Conservation (phyloP, 2,329 filamentous ascomycete species). For the Alternaria atra region DNA sequence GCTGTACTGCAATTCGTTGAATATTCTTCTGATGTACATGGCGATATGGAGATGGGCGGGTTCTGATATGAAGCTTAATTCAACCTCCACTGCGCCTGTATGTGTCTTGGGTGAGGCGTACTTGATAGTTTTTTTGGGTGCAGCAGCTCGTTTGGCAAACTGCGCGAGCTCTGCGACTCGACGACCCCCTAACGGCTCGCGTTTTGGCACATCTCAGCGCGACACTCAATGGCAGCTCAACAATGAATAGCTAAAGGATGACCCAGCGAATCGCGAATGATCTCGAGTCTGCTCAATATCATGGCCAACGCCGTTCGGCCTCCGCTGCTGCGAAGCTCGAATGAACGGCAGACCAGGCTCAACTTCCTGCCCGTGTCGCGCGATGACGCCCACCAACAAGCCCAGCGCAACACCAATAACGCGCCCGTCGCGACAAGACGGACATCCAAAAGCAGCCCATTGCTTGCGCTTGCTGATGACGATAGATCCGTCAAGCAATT, state of each 20-base stretch:
- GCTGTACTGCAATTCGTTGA: conserved; percentile 30
- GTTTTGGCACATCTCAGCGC: conserved; percentile 38
- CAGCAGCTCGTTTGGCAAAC: conserved; percentile 29
- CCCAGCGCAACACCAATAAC: conserved; percentile 24
- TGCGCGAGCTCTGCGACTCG: conserved; percentile 32
- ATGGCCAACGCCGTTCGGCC: conserved; percentile 41
- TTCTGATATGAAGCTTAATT: conserved; percentile 27
- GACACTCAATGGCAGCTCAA: conserved; percentile 43
- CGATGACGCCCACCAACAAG: conserved; percentile 34
- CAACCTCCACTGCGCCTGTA: conserved; percentile 17
- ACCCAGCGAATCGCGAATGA: conserved; percentile 32
- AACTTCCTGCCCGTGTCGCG: conserved; percentile 41
- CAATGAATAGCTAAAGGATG: conserved; percentile 38
- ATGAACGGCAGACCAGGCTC: conserved; percentile 44
- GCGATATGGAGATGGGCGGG: conserved; percentile 15
- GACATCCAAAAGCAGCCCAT: conserved; percentile 33
- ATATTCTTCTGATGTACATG: conserved; percentile 7
- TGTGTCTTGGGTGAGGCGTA: conserved; percentile 7
- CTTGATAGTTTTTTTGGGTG: conserved; percentile 3
- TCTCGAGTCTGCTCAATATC: conserved; percentile 24
- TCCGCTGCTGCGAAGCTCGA: conserved; percentile 39
- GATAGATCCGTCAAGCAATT: conserved; percentile 29
- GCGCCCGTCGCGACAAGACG: conserved; percentile 40
- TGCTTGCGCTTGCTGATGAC: conserved; percentile 32
- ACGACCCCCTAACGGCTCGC: conserved; percentile 42